Evolutionary conservation across 257 asterid species (phyloP), one percentile per base, ranked within the genome.

Genomic region (Gentiana straminea): DNA sequence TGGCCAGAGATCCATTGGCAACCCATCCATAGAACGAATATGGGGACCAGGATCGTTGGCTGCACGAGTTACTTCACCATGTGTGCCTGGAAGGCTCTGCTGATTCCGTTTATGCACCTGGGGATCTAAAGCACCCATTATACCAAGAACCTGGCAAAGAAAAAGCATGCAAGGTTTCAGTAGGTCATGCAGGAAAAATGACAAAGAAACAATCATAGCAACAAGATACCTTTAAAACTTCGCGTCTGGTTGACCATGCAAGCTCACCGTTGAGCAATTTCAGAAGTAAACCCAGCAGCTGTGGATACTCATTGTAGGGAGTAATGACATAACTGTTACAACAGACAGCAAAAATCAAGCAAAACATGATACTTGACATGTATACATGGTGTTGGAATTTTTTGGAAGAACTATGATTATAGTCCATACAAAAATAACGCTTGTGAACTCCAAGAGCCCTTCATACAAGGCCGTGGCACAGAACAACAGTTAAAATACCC

Each of bases 41-140:
- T 81, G 97, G 73, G 77, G 99, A 66, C 95, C 84, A 54, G 92
- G 79, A 72, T 92, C 97, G 64, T 88, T 82, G 61, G 89, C 76
- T 64, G 87, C 74, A 57, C 86, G 87, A 47, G 84, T 72, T 75
- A 81, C 95, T 74, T 92, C 99, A 34, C 94, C 99, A 78, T 83
- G 95, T 50, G 95, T 77, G 63, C 98, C 95, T 53, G 95, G 79
- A 69, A 83, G 73, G 74, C 77, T 81, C 62, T 72, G 82, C 67
- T 88, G 97, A 73, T 88, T 92, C 53, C 95, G 79, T 65, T 88
- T 88, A 75, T 92, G 94, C 54, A 71, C 86, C 59, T 92, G 99
- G 57, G 99, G 99, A 71, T 92, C 99, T 62, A 92, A 76, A 51
- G 99, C 99, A 55, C 99, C 99, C 99, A 92, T 88, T 72, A 92